Evolutionary conservation across 1,284 basidiomycete species (phyloP), one percentile per base, ranked within the genome.

Genomic region (Phylloporus sp.): DNA sequence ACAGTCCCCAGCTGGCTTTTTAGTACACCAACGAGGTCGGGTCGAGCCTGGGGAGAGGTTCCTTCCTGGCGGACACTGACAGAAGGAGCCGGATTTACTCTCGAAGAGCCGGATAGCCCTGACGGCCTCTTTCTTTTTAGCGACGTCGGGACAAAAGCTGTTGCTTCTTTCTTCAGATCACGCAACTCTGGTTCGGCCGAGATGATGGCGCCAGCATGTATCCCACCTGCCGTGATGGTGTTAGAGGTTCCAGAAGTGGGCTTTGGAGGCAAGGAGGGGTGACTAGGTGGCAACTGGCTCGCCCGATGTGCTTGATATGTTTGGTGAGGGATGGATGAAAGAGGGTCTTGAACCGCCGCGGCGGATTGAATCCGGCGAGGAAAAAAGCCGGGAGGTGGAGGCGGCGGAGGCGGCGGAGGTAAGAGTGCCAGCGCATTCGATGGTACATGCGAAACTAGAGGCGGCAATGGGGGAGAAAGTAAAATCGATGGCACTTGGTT

Each of bases 81-180:
- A 20, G 80, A 78, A 10, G 88, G 89, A 1, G 90, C 90, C 3
- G 91, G 87, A 68, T 92, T 87, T 47, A 92, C 71, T 66, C 81
- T 84, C 2, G 82, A 73, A 15, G 80, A 71, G 29, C 76, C 51
- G 7, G 74, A 66, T 29, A 70, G 68, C 13, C 70, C 74, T 17
- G 75, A 74, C 18, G 78, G 75, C 67, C 82, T 90, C 77, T 87
- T 92, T 52, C 88, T 83, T 71, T 89, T 90, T 58, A 93, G 73
- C 6, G 88, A 78, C 8, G 85, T 74, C 8, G 95, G 95, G 2
- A 97, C 87, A 71, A 98, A 98, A 0, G 92, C 87, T 0, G 94
- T 96, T 12, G 91, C 89, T 75, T 98, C 95, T 76, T 94, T 95
- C 79, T 95, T 94, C 68, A 98, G 82, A 75, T 98, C 93, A 28